Evolutionary conservation across 148 eudicot genomes (phyloP), one percentile per base, ranked within the genome.

Genomic region (Diospyros lotus): DNA sequence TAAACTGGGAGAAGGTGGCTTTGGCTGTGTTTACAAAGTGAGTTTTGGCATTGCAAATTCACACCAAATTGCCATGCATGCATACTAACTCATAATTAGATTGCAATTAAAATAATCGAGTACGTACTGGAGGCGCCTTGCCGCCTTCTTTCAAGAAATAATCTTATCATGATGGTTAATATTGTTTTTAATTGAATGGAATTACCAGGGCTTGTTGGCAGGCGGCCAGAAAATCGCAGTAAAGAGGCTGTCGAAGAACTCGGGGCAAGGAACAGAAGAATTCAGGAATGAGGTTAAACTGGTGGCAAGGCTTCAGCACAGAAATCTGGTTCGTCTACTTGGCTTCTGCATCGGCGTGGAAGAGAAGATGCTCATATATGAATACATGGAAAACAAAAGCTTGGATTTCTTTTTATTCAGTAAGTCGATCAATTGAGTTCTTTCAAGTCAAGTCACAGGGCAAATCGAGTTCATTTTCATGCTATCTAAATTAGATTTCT

Each of bases 251-350:
- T 89, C 92, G 4, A 89, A 75, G 78, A 88, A 77, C 46, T 91
- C 94, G 0, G 91, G 90, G 2, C 96, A 93, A 82, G 98, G 98
- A 18, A 58, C 66, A 6, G 93, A 90, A 15, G 93, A 93, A 76
- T 91, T 93, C 80, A 91, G 80, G 84, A 93, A 89, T 51, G 98
- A 93, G 69, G 83, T 89, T 38, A 76, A 65, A 64, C 68, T 91
- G 69, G 91, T 91, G 14, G 98, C 98, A 3, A 87, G 82, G 80
- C 92, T 93, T 69, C 98, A 91, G 50, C 98, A 93, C 68, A 79
- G 94, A 65, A 93, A 93, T 80, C 91, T 93, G 17, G 98, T 93
- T 64, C 84, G 92, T 15, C 76, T 93, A 44, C 86, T 91, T 2
- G 98, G 96, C n/a, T 91, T 91, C 75, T 93, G 96, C 69, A 76